Base-by-base conservation (phyloP, 2,329 filamentous ascomycete species). In the Coniochaeta pulveracea region DNA sequence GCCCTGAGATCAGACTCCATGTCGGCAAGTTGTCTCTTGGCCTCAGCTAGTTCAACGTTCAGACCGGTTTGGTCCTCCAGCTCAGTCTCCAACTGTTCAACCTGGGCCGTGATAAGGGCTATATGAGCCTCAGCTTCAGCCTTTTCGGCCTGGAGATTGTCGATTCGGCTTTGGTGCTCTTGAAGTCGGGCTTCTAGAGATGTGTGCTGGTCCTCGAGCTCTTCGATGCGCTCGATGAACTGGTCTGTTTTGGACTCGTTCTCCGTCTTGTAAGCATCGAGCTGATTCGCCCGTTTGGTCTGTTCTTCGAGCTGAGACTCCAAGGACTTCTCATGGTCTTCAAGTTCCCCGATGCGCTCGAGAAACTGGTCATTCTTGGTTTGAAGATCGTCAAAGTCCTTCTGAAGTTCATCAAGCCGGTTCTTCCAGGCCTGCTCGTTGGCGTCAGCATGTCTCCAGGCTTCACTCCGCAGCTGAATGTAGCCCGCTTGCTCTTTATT, bases 191-290 rank as follows among this genome's bases (percentile, higher is more conserved):
- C 21, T n/a, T 23, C 8, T 8, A 23, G 21, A n/a, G 21, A 8
- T 8, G 21, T 29, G 33, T 22, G 12, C n/a, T 11, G 15, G 33
- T 15, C 19, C 18, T 34, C 17, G 9, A 34, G 22, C 4, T 34
- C 25, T 19, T 8, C 14, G 16, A 34, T 27, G 8, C 17, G 19
- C 24, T 34, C 24, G n/a, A 26, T 16, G 18, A 28, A 18, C 33
- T 17, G 4, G 5, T n/a, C n/a, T 19, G 16, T 8, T 3, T 4
- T 21, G n/a, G 10, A 4, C 18, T 17, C 3, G 4, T 14, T 14
- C 18, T 15, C 11, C 17, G 10, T 31, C 14, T 11, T n/a, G 4
- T 23, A 8, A n/a, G 21, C 21, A 8, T 23, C 21, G 21, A 23
- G 21, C 21, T 23, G 8, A 8, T 8, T n/a, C 8, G n/a, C 21